A percentile compares a stretch with the other conserved stretches of the same genome.
phyloP scores from a whole-genome alignment of 23 red algal species.

The Cyanidiococcus yangmingshanensis region DNA sequence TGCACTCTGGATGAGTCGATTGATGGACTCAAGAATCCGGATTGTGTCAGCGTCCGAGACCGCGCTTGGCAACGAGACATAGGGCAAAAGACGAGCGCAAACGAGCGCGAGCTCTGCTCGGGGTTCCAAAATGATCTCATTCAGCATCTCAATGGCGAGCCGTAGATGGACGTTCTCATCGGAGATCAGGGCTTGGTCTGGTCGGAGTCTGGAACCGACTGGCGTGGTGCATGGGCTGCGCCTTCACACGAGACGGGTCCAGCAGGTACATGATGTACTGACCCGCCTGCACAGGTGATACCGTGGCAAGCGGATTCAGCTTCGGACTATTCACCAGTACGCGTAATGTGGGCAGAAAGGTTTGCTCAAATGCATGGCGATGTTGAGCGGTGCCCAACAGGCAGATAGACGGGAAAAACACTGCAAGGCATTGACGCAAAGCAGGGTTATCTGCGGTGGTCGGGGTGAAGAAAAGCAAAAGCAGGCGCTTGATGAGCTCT shows the following conservation, averaged over 20 bases:
- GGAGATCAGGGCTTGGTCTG: too few species aligned
- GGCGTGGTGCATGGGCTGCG: too few species aligned
- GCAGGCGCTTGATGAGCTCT: constrained; percentile 15
- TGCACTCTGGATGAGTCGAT: neutral
- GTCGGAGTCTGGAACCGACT: too few species aligned
- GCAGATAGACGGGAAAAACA: constrained; percentile 8
- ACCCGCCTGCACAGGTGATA: neutral
- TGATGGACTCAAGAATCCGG: neutral
- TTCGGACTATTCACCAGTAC: neutral
- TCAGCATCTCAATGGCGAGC: neutral
- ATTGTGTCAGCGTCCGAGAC: neutral
- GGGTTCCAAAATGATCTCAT: neutral
- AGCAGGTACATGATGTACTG: constrained; percentile 6
- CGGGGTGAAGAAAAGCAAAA: neutral
- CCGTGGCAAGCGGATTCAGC: neutral
- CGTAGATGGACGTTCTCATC: neutral
- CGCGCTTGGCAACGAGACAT: neutral
- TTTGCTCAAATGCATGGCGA: neutral
- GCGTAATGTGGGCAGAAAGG: neutral
- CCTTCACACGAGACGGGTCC: neutral
- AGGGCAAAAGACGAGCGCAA: neutral
- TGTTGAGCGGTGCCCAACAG: neutral
- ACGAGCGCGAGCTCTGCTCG: neutral
- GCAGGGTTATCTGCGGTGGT: neutral
- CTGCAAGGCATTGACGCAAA: neutral